phyloP scores from a whole-genome alignment of 768 basidiomycete species.

The Phanerodontia chrysosporium region DNA sequence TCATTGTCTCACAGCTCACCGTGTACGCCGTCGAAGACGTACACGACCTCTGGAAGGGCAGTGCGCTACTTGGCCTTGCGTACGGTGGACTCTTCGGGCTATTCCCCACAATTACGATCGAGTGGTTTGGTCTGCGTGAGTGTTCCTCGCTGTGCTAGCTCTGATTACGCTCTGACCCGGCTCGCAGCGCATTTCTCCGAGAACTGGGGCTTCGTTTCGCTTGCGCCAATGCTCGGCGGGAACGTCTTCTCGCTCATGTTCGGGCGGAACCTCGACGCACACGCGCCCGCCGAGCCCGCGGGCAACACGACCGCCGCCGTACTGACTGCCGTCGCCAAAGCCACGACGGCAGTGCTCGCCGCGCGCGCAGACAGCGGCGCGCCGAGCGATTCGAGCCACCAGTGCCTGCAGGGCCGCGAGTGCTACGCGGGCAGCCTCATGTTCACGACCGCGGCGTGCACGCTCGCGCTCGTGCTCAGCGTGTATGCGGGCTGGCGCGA shows the following conservation, averaged over 20 bases:
- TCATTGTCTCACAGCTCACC: constrained; percentile 69
- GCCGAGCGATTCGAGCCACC: constrained; percentile 28
- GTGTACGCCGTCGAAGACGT: constrained; percentile 55
- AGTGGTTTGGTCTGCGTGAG: constrained; percentile 87
- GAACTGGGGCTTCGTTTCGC: constrained; percentile 79
- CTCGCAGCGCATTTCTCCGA: constrained; percentile 79
- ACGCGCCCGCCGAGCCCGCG: constrained; percentile 33
- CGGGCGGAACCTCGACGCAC: constrained; percentile 75
- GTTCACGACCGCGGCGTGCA: constrained; percentile 43
- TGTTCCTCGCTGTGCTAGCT: too few species aligned
- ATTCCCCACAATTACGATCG: constrained; percentile 71
- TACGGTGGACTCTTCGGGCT: constrained; percentile 75
- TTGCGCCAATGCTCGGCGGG: constrained; percentile 73
- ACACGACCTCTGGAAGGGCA: constrained; percentile 61
- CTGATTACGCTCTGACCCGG: background rate
- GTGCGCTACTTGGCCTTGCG: constrained; percentile 52
- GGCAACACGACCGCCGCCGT: constrained; percentile 4
- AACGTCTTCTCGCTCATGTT: constrained; percentile 85
- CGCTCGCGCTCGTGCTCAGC: constrained; percentile 41
- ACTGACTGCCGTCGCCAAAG: background rate
- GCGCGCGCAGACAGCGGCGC: constrained; percentile 7
- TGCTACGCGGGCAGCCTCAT: constrained; percentile 61
- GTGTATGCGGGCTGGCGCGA: constrained; percentile 52
- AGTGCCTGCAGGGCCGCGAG: constrained; percentile 51
- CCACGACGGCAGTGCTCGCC: constrained; percentile 4